A percentile compares a stretch with the other conserved stretches of the same genome.
Evolutionary conservation across 2,329 filamentous ascomycete species (phyloP).

Genomic region (Microdochium trichocladiopsis): DNA sequence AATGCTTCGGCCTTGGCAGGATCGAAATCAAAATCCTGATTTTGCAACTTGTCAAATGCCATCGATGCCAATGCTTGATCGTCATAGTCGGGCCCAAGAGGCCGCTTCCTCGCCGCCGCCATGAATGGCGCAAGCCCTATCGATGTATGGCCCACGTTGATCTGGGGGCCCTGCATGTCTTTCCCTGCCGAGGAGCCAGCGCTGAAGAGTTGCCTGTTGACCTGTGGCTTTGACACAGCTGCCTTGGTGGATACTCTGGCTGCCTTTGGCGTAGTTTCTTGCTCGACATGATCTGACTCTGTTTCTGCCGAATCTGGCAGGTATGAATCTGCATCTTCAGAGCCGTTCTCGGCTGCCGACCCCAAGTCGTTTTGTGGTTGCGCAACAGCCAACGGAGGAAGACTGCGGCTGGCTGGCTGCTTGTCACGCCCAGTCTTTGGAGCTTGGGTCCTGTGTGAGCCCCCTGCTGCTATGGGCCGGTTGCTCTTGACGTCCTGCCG

Average conservation of each 20-base stretch:
- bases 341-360: not conserved
- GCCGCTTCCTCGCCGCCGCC: slow-evolving; percentile 16
- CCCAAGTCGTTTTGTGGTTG: not conserved
- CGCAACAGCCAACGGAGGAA: not conserved
- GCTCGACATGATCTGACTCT: slow-evolving; percentile 14
- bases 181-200: slow-evolving; percentile 9
- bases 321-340: not conserved
- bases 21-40: slow-evolving; percentile 50
- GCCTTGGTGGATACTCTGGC: slow-evolving; percentile 5
- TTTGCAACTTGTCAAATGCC: slow-evolving; percentile 41
- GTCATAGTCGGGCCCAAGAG: slow-evolving; percentile 43
- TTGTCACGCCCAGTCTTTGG: not conserved
- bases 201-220: slow-evolving; percentile 18
- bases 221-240: slow-evolving; percentile 9
- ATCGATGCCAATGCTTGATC: slow-evolving; percentile 47
- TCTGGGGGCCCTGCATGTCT: not conserved
- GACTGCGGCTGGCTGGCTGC: not conserved
- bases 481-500: not conserved
- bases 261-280: slow-evolving; percentile 17
- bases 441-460: slow-evolving; percentile 5
- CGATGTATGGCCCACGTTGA: not conserved
- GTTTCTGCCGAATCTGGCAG: slow-evolving; percentile 12
- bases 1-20: slow-evolving; percentile 36
- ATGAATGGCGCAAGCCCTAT: not conserved
- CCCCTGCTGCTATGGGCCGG: slow-evolving; percentile 9